Percentiles rank a stretch among this genome's conserved stretches.
Conservation (phyloP, 2,329 filamentous ascomycete genomes). For the Plectosphaerella plurivora region DNA sequence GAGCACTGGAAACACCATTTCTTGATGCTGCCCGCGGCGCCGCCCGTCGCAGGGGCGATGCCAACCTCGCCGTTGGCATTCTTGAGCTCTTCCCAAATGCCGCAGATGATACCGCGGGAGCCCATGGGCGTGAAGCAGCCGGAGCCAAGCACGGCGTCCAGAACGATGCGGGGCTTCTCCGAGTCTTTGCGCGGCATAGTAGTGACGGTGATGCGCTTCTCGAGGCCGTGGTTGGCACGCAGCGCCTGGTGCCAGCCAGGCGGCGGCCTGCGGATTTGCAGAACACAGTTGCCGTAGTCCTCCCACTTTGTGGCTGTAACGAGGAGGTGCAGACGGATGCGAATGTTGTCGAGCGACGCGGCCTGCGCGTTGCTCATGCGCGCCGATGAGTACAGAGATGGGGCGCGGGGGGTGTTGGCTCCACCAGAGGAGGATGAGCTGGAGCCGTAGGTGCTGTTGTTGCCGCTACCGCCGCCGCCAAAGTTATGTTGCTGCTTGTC, state of each 20-base stretch:
- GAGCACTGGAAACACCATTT: slow-evolving; percentile 62
- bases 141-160: slow-evolving; percentile 82
- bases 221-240: slow-evolving; percentile 59
- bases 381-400: slow-evolving; percentile 50
- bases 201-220: slow-evolving; percentile 81
- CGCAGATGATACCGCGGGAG: slow-evolving; percentile 80
- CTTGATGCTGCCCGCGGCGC: slow-evolving; percentile 49
- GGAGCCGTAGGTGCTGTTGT: slow-evolving; percentile 58
- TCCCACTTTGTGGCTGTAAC: slow-evolving; percentile 79
- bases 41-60: slow-evolving; percentile 45
- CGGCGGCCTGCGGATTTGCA: slow-evolving; percentile 78
- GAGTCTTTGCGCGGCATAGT: slow-evolving; percentile 61
- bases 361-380: slow-evolving; percentile 33
- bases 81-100: slow-evolving; percentile 76
- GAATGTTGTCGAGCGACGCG: slow-evolving; percentile 71
- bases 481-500: slow-evolving; percentile 37
- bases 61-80: slow-evolving; percentile 55
- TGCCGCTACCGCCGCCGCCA: slow-evolving; percentile 47
- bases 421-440: slow-evolving; percentile 48
- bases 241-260: slow-evolving; percentile 55
- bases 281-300: slow-evolving; percentile 77
- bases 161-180: slow-evolving; percentile 56
- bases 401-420: slow-evolving; percentile 49
- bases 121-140: slow-evolving; percentile 82
- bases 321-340: slow-evolving; percentile 80